These are phyloP conservation scores for Endotrypanum monterogeii DNA, from an alignment of 208 protist species.

Conservation along the genomic window DNA sequence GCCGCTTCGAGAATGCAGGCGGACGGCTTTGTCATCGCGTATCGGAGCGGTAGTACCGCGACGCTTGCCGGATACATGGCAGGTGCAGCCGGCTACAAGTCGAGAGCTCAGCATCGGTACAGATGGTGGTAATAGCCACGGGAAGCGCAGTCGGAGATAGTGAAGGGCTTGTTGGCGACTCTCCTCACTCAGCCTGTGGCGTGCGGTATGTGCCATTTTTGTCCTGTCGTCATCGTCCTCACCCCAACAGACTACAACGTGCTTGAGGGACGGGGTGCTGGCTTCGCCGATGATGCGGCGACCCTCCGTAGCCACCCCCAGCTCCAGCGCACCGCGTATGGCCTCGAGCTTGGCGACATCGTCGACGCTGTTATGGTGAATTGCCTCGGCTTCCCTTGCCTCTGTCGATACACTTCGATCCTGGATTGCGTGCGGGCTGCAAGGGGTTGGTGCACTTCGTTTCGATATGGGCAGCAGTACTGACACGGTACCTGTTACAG, in stretches of 20 bases:
- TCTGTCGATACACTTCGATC: not conserved
- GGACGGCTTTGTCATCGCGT: not conserved
- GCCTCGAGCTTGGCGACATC: conserved; percentile 4
- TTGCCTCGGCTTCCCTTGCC: not conserved
- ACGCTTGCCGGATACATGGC: conserved; percentile 28
- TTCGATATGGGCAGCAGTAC: conserved; percentile 35
- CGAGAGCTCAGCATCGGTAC: conserved; percentile 15
- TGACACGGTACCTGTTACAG: conserved; percentile 29
- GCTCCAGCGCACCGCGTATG: conserved; percentile 19
- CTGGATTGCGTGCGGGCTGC: conserved; percentile 8
- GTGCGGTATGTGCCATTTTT: not conserved
- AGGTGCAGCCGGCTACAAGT: conserved; percentile 24
- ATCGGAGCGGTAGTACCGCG: conserved; percentile 7
- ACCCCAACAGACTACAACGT: conserved; percentile 31
- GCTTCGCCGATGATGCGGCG: conserved; percentile 43
- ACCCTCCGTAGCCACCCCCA: conserved; percentile 38
- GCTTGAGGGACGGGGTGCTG: conserved; percentile 34
- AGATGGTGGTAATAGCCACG: conserved; percentile 38
- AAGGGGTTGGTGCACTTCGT: conserved; percentile 25
- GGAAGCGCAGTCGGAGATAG: conserved; percentile 47
- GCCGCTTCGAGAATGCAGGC: not conserved
- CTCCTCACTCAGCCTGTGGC: not conserved
- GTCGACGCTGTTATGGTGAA: not conserved
- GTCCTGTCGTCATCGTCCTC: conserved; percentile 5
- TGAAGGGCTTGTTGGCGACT: conserved; percentile 18